phyloP scores from a whole-genome alignment of 805 yeast species.

The Candida verbasci region DNA sequence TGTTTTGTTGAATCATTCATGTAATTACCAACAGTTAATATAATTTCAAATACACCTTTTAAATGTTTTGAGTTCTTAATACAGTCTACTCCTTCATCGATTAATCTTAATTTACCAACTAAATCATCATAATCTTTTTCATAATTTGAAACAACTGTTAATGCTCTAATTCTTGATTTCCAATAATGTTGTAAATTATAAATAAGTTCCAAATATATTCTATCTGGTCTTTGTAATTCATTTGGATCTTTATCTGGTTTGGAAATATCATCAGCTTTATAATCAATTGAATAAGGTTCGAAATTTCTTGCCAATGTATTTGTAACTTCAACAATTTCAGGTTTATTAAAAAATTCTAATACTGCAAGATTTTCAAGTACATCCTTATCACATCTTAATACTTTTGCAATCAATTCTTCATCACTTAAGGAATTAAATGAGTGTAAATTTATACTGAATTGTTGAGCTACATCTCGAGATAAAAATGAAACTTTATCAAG shows the following conservation, averaged over 20 bases:
- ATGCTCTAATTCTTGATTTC: constrained; percentile 65
- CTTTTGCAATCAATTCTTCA: constrained; percentile 49
- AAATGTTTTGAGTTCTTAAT: constrained; percentile 51
- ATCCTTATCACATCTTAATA: constrained; percentile 57
- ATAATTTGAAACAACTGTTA: constrained; percentile 50
- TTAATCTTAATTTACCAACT: constrained; percentile 46
- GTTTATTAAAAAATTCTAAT: constrained; percentile 65
- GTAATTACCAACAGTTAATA: constrained; percentile 70
- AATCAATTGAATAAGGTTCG: constrained; percentile 61
- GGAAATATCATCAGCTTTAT: constrained; percentile 21
- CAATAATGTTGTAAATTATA: constrained; percentile 67
- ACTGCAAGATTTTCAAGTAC: constrained; percentile 52
- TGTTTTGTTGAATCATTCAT: constrained; percentile 70
- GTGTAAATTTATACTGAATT: constrained; percentile 75
- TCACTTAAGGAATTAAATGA: constrained; percentile 51
- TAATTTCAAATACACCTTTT: constrained; percentile 56
- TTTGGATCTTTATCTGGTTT: constrained; percentile 51
- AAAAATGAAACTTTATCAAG: constrained; percentile 50
- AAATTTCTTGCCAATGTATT: constrained; percentile 51
- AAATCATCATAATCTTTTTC: constrained; percentile 66
- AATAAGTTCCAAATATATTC: constrained; percentile 63
- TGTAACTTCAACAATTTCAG: constrained; percentile 58
- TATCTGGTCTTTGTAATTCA: constrained; percentile 64
- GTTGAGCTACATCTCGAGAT: constrained; percentile 71
- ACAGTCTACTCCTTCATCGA: constrained; percentile 57